Evolutionary conservation across 78 protist species (phyloP).

Genomic region (Dictyostelium brefeldianum): DNA sequence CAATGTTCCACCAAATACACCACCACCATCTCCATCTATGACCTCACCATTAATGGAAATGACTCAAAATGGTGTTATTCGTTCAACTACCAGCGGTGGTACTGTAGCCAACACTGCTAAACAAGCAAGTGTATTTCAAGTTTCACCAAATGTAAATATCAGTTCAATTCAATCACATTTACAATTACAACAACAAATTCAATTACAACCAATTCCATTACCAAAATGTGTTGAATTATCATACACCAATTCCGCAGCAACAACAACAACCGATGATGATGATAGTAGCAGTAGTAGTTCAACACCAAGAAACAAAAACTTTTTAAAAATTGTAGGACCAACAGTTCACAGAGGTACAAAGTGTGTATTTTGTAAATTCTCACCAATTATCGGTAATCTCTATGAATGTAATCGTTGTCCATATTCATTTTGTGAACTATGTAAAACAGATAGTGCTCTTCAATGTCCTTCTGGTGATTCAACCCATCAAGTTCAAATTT

Average conservation of each 20-base stretch:
- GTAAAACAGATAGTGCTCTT: slow-evolving; percentile 10
- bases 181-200: slow-evolving; percentile 12
- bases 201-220: background rate
- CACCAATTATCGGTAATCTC: slow-evolving; percentile 67
- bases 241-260: background rate
- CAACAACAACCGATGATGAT: background rate
- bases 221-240: background rate
- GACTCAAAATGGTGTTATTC: background rate
- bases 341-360: slow-evolving; percentile 55
- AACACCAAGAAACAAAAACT: background rate
- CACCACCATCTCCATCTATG: slow-evolving; percentile 72
- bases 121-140: slow-evolving; percentile 30
- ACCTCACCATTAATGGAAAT: slow-evolving; percentile 42
- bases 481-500: slow-evolving; percentile 25
- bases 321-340: slow-evolving; percentile 34
- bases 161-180: slow-evolving; percentile 45
- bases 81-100: background rate
- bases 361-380: slow-evolving; percentile 40
- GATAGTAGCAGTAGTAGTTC: background rate
- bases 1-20: slow-evolving; percentile 71
- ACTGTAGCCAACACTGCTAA: background rate
- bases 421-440: slow-evolving; percentile 34
- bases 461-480: slow-evolving; percentile 25
- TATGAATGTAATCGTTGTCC: slow-evolving; percentile 37
- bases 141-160: slow-evolving; percentile 2